Evolutionary conservation across 2,329 filamentous ascomycete species (phyloP).

Genomic region (Fusarium incarnatum): DNA sequence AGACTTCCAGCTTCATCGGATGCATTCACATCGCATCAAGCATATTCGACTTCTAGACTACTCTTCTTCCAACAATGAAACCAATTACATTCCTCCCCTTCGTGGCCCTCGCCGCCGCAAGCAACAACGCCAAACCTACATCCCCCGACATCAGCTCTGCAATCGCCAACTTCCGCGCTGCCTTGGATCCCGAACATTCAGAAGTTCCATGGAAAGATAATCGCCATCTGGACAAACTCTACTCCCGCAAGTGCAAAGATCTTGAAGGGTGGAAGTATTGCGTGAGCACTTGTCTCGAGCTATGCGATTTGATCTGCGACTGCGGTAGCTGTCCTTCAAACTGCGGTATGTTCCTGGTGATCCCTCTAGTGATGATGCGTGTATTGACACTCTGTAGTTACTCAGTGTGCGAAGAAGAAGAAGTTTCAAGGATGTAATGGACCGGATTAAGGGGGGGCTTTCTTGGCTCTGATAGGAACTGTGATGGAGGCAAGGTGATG

Average conservation of each 20-base stretch:
- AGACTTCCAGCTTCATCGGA: not conserved
- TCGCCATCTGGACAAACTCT: not conserved
- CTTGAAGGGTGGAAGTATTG: not conserved
- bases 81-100: not conserved
- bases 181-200: not conserved
- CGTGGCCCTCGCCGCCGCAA: not conserved
- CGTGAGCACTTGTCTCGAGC: not conserved
- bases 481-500: not conserved
- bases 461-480: not conserved
- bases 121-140: not conserved
- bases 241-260: not conserved
- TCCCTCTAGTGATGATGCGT: accelerated
- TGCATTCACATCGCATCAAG: not conserved
- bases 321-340: not conserved
- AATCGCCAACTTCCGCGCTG: not conserved
- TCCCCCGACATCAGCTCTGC: not conserved
- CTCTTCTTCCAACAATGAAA: not conserved
- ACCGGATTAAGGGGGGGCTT: too few relatives aligned
- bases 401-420: not conserved
- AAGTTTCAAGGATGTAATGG: not conserved
- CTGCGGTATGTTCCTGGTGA: not conserved
- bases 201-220: not conserved
- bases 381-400: not conserved
- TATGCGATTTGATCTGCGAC: not conserved
- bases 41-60: not conserved